Evolutionary conservation across 1,139 yeast genomes (phyloP), one percentile per base, ranked within the genome.

Genomic region (Geotrichum klebahnii): DNA sequence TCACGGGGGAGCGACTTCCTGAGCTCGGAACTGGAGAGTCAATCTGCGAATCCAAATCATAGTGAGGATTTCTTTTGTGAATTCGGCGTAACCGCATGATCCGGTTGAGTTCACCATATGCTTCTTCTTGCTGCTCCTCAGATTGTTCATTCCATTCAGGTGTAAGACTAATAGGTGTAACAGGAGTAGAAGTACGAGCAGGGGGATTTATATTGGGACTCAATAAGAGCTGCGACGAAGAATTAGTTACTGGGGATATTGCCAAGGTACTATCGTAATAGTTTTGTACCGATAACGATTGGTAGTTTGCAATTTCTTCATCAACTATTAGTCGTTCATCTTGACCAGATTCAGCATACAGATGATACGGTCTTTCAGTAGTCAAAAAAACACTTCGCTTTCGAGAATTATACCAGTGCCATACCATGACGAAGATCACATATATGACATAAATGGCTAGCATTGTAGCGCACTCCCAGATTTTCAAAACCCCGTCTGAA

Each of bases 381-480:
- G 54, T 61, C 45, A 52, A 50, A 49, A 55, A 59, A 50, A 16
- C 47, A n/a, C 48, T 48, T 16, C 61, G 57, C 36, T 51, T 55
- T 19, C 55, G 53, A 12, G 64, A 53, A 17, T 57, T 26, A 62
- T 68, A 53, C 61, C 61, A 72, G 48, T 74, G 76, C 76, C 76
- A 69, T 2, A 61, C 43, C 0, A 74, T 68, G 2, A 77, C 77
- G 20, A 78, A 70, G 0, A 68, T 46, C 2, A 84, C 89, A 60
- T 84, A 85, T 0, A 66, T 47, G 0, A 74, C 53, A 60, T 85
- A 85, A 2, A 80, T 61, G 0, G 61, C 60, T 1, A 82, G 69
- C 67, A 85, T 70, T 3, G 73, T 58, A 0, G 73, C 51, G 55
- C 85, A 77, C 52, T 76, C 77, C 57, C 67, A 53, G 3, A 71